Base-by-base conservation (phyloP, 495 filamentous ascomycete species). In the Hypoxylon fuscum region DNA sequence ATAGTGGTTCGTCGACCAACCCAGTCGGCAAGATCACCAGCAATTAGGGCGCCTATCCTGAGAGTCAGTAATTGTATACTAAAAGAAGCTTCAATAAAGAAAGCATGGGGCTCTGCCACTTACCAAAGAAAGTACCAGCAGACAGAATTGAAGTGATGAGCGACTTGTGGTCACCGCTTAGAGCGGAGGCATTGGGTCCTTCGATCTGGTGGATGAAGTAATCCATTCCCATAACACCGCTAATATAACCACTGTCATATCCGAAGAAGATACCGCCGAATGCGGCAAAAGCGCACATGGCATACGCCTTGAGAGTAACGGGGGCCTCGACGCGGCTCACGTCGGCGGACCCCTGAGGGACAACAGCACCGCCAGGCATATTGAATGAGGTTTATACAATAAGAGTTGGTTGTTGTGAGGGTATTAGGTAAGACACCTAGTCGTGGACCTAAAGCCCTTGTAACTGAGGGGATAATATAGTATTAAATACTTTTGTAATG, bases 71-170 rank as follows among this genome's bases (percentile, higher is more conserved):
- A 2, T n/a, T 15, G 35, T 20, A 22, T 5, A 41, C 42, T 8
- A 45, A 12, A 6, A 20, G 6, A 34, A 54, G 7, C 25, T 1
- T 1, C 7, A 17, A 12, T 1, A 9, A 2, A 57, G 5, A 3
- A 18, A 23, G 11, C 22, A 37, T 10, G 3, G 1, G 1, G 14
- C 7, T 35, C 2, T 10, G 9, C 23, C 15, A 44, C 66, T 32
- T 64, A 71, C 69, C 89, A 60, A 90, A 87, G 82, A 92, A 91
- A 55, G 89, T 91, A 66, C 89, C 89, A 64, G 80, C 82, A 22
- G 89, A 91, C 17, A 91, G 82, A 64, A 92, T 90, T 22, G 88
- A 90, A 61, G 86, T 86, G 66, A 90, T 90, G 25, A 91, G 79
- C 5, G 85, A 87, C 62, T 84, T 82, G 67, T 79, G 50, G 14